These are phyloP conservation scores for Pouteria glomerata DNA, from an alignment of 148 eudicot genomes.

Conservation along the genomic window DNA sequence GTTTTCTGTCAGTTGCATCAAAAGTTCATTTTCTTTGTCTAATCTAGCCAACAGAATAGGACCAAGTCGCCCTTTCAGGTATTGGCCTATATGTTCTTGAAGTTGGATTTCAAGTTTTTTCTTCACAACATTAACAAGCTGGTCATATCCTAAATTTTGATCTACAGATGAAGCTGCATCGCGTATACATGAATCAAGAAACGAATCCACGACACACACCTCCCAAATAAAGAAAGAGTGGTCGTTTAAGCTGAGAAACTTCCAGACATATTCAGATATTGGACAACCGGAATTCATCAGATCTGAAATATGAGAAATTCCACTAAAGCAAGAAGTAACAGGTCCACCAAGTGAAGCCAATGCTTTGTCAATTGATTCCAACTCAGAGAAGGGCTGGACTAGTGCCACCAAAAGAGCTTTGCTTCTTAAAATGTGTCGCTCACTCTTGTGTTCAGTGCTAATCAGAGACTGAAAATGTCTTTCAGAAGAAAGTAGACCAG, in stretches of 20 bases:
- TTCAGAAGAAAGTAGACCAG: slow-evolving; percentile 51
- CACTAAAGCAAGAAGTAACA: slow-evolving; percentile 33
- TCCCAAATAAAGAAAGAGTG: slow-evolving; percentile 89
- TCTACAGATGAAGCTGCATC: slow-evolving; percentile 63
- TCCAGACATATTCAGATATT: slow-evolving; percentile 77
- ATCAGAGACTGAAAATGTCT: slow-evolving; percentile 56
- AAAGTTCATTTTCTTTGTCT: slow-evolving; percentile 52
- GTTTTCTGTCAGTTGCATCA: slow-evolving; percentile 40
- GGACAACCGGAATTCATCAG: slow-evolving; percentile 63
- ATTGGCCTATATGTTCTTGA: slow-evolving; percentile 52
- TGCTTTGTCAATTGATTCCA: slow-evolving; percentile 66
- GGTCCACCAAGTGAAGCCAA: slow-evolving; percentile 43
- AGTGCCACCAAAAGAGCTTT: slow-evolving; percentile 57
- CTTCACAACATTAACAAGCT: slow-evolving; percentile 68
- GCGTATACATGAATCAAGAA: slow-evolving; percentile 77
- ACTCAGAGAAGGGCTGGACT: slow-evolving; percentile 59
- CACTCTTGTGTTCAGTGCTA: slow-evolving; percentile 42
- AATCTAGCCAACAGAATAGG: slow-evolving; percentile 52
- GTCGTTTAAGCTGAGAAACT: slow-evolving; percentile 49
- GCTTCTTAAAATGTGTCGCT: slow-evolving; percentile 40
- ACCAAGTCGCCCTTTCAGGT: slow-evolving; percentile 69
- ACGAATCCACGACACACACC: slow-evolving; percentile 60
- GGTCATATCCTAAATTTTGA: slow-evolving; percentile 78
- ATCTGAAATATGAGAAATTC: slow-evolving; percentile 35
- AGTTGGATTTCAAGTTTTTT: slow-evolving; percentile 65